Evolutionary conservation across 345 rosid genomes (phyloP).

Genomic region (Hevea brasiliensis): DNA sequence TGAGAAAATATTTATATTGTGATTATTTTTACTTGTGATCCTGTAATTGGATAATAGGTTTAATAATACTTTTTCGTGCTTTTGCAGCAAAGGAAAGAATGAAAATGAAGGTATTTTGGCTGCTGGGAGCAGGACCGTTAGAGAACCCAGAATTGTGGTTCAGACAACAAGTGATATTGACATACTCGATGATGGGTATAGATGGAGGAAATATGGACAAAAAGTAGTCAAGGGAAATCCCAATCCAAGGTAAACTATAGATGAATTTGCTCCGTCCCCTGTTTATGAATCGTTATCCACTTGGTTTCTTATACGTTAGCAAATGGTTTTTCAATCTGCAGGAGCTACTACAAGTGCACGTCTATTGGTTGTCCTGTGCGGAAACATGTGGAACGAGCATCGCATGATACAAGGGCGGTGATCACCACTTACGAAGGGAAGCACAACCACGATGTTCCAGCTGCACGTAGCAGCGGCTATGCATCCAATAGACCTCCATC

Average conservation of each 20-base stretch:
- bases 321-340: background rate
- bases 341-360: constrained; percentile 44
- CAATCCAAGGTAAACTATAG: constrained; percentile 26
- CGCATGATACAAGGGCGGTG: constrained; percentile 37
- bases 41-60: constrained; percentile 1
- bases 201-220: constrained; percentile 40
- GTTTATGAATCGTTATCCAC: background rate
- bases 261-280: too few species aligned
- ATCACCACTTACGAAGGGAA: constrained; percentile 39
- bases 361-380: constrained; percentile 30
- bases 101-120: constrained; percentile 26
- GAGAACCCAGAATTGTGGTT: constrained; percentile 37
- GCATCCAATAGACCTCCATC: constrained; percentile 40
- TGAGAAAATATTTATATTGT: background rate
- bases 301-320: background rate
- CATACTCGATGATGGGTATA: constrained; percentile 37
- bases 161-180: constrained; percentile 39
- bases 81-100: constrained; percentile 23
- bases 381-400: constrained; percentile 35
- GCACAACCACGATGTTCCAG: constrained; percentile 40
- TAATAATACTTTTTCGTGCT: background rate
- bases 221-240: constrained; percentile 40
- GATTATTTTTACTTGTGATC: background rate
- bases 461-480: constrained; percentile 52
- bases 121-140: constrained; percentile 28